Evolutionary conservation across 1,139 yeast genomes (phyloP).

Genomic region (Eremothecium sinecaudum): DNA sequence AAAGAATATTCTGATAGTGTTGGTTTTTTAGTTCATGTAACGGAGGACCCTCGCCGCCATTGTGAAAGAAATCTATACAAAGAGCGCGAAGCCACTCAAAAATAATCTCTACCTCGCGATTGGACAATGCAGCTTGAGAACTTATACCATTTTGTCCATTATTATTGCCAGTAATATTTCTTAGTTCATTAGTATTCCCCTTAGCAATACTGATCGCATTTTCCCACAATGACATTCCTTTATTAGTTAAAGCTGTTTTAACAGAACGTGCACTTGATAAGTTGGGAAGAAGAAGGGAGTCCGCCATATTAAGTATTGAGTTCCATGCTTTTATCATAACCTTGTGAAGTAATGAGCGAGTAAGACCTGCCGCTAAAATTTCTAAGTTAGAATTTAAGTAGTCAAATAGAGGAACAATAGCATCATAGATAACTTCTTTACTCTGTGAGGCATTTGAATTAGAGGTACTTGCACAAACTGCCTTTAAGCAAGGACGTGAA

Average conservation of each 20-base stretch:
- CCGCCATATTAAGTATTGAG: conserved; percentile 55
- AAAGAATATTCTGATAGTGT: conserved; percentile 53
- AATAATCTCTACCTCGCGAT: conserved; percentile 57
- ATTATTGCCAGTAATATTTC: neutral
- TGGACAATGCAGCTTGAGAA: conserved; percentile 42
- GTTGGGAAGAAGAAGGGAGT: conserved; percentile 60
- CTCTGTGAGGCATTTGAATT: conserved; percentile 33
- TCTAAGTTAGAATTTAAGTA: conserved; percentile 62
- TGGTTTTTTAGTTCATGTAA: conserved; percentile 54
- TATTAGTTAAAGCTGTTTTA: conserved; percentile 11
- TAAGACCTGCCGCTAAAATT: conserved; percentile 55
- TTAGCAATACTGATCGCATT: conserved; percentile 42
- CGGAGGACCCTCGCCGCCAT: conserved; percentile 77
- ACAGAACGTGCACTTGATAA: conserved; percentile 48
- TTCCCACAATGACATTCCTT: conserved; percentile 37
- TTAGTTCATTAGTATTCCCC: conserved; percentile 34
- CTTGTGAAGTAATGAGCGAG: conserved; percentile 48
- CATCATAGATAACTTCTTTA: conserved; percentile 51
- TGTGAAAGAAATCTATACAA: conserved; percentile 65
- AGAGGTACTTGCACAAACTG: conserved; percentile 33
- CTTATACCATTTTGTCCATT: conserved; percentile 3
- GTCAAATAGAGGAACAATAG: conserved; percentile 66
- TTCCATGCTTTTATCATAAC: conserved; percentile 77
- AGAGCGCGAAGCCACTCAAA: conserved; percentile 63
- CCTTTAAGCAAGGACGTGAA: conserved; percentile 42